These are phyloP conservation scores for Colletotrichum spaethianum DNA, from an alignment of 2,329 filamentous ascomycete genomes.

Conservation along the genomic window DNA sequence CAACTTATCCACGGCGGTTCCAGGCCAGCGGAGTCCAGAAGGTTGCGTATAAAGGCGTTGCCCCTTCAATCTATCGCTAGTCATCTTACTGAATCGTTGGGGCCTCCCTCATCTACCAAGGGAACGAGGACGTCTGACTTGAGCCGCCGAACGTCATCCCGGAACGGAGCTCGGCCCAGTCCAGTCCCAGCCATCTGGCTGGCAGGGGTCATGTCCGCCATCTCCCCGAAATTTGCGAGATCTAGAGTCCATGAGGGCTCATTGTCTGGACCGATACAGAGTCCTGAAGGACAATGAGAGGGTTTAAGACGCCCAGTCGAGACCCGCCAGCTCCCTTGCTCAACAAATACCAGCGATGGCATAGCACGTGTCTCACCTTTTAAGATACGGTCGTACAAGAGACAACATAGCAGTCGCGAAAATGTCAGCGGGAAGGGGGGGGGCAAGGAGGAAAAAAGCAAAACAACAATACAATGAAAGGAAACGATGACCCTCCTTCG, in stretches of 20 bases:
- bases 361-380: conserved; percentile 4
- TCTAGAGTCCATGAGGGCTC: neutral
- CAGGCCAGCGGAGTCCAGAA: conserved; percentile 7
- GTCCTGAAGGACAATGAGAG: conserved; percentile 12
- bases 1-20: neutral
- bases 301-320: neutral
- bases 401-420: neutral
- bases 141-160: conserved; percentile 13
- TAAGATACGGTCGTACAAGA: neutral
- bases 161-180: neutral
- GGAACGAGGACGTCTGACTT: conserved; percentile 18
- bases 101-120: conserved; percentile 7
- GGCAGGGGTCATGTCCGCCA: neutral
- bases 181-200: conserved; percentile 12
- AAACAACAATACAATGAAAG: neutral
- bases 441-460: neutral
- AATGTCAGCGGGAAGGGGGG: neutral
- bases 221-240: conserved; percentile 11
- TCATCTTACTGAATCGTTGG: conserved; percentile 20
- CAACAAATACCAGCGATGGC: conserved; percentile 21
- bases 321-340: conserved; percentile 15
- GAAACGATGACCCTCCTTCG: neutral
- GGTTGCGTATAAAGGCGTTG: neutral
- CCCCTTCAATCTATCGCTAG: neutral
- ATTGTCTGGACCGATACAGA: conserved; percentile 12